Evolutionary conservation across 352 stramenopile species (phyloP), one percentile per base, ranked within the genome.

Genomic region (Phytophthora sp.): DNA sequence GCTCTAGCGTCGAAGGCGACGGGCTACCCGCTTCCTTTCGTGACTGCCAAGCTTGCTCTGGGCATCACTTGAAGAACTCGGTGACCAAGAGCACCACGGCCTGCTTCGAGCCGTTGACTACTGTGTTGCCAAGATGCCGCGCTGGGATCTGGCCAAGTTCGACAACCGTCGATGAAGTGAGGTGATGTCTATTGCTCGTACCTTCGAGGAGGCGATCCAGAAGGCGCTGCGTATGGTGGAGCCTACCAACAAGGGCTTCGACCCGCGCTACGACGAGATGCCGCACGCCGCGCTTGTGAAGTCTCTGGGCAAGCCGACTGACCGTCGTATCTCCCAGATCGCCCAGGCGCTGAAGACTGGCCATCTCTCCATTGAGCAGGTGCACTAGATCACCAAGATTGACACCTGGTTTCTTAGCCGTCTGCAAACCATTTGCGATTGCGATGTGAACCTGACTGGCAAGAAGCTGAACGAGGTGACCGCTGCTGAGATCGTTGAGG

Each of bases 101-200:
- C 37, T 99, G 94, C 76, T 99, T 99, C 63, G 97, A 99, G 80
- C 97, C 97, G n/a, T 98, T 43, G 97, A 99, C 76, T 99, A 99
- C 81, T 97, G 89, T 63, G 97, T 99, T 21, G 85, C 95, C 45
- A 99, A 99, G 82, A 97, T 99, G 59, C 97, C 97, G 42, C 88
- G 97, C 53, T 99, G 96, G 85, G 96, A 99, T 82, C 62, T 99
- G 57, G 91, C 84, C 44, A 99, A 99, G 78, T 99, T 99, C 62
- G 77, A 97, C 18, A 83, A 92, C 55, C 93, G 27, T 92, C 93
- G 20, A 99, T 99, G 97, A 97, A 98, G 62, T 37, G 97, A 99
- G 69, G 93, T 98, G 17, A 98, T 98, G 94, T 91, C 90, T 21
- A 99, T 99, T 60, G 97, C 96, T n/a, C 89, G 97, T 20, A 97